Conservation (phyloP, 2,329 filamentous ascomycete genomes). For the Cryphonectria carpinicola region DNA sequence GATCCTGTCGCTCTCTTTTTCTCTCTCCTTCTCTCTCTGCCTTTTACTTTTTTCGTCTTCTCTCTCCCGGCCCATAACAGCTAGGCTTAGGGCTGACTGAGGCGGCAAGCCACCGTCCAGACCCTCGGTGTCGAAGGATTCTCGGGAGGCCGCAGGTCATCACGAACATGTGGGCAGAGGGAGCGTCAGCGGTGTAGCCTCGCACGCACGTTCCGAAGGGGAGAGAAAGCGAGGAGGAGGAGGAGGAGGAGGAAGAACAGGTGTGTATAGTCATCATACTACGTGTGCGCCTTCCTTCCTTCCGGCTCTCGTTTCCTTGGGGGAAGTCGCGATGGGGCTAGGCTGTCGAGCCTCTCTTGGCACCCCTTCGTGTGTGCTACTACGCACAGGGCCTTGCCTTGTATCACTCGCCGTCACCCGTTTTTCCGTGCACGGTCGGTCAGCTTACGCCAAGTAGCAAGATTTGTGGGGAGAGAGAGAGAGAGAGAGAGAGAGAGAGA, state of each 20-base stretch:
- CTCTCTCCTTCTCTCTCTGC: no score
- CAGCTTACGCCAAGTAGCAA: background rate
- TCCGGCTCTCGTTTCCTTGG: background rate
- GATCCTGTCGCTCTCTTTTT: background rate
- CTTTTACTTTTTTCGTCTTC: background rate
- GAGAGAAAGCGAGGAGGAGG: background rate
- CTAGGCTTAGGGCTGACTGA: slow-evolving; percentile 6
- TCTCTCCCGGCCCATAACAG: background rate
- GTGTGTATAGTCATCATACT: background rate
- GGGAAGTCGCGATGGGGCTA: background rate
- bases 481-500: background rate
- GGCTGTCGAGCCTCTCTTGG: background rate
- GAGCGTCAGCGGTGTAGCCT: background rate
- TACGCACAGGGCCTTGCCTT: background rate
- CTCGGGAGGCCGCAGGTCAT: background rate
- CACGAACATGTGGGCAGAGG: background rate
- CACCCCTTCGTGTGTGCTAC: background rate
- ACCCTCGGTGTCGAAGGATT: slow-evolving; percentile 1
- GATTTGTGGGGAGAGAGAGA: background rate
- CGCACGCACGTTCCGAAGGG: background rate
- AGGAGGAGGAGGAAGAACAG: background rate
- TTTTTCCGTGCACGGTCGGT: background rate
- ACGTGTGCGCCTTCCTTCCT: background rate
- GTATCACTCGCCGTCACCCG: background rate
- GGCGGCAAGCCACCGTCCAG: slow-evolving; percentile 2